Evolutionary conservation across 768 basidiomycete species (phyloP), one percentile per base, ranked within the genome.

Genomic region (Auriscalpium orientale): DNA sequence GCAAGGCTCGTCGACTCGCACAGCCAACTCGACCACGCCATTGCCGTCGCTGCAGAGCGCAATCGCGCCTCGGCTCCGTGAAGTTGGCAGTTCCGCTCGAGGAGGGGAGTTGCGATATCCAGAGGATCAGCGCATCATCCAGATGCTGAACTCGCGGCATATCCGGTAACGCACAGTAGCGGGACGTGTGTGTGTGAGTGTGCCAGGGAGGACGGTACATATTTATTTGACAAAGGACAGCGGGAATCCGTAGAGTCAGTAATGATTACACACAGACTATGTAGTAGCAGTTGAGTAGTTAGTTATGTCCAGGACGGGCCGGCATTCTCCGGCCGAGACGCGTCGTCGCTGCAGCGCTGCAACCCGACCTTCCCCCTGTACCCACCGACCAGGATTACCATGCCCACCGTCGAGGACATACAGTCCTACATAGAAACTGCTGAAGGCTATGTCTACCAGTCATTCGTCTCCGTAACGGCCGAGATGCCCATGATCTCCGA

Each of bases 401-500:
- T 62, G 61, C 40, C 61, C 15, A 47, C 55, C 47, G 28, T 55
- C 22, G 61, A 62, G 12, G 56, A 36, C 53, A 43, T 62, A 6
- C 59, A 62, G 43, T 56, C 57, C 2, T 53, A 57, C 28, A 68
- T 85, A 56, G 84, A 89, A 51, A 80, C 84, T 58, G 75, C 89
- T 36, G 85, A 90, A 64, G 82, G 85, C 60, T 87, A 86, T 61
- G 69, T 91, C 67, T 74, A 76, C 51, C 70, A 78, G 35, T 79
- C 84, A 11, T 64, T 85, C 21, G 71, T 79, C 45, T 72, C 80
- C 15, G 83, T 80, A 5, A 78, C 81, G 0, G 75, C 81, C 34
- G 80, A 82, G 62, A 71, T 89, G 47, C 82, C 84, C 43, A 80
- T 76, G 61, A 72, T 89, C 48, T 79, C 81, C 55, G 85, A 89